Conservation (phyloP, 768 basidiomycete species). For the Lentinula detonsa region DNA sequence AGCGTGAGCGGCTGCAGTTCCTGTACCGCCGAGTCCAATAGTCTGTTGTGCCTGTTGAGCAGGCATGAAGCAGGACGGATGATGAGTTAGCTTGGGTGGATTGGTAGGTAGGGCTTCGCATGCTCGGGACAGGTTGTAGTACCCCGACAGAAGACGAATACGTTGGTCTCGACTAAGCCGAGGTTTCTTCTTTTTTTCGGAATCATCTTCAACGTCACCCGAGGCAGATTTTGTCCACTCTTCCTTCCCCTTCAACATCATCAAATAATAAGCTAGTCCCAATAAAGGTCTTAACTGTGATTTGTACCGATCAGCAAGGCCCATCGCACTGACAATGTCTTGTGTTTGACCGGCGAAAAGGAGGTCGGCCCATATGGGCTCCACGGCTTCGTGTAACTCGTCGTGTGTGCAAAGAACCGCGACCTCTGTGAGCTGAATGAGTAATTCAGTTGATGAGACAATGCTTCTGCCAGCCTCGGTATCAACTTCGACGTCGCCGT, state of each 20-base stretch:
- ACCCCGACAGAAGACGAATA: constrained; percentile 46
- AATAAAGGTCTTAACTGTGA: constrained; percentile 34
- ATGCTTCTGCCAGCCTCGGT: neutral
- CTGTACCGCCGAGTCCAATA: neutral
- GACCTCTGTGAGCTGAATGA: constrained; percentile 45
- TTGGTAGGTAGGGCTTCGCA: constrained; percentile 36
- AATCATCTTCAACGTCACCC: neutral
- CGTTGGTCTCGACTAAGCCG: constrained; percentile 41
- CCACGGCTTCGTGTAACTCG: constrained; percentile 34
- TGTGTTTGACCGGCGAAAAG: constrained; percentile 31
- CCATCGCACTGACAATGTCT: constrained; percentile 38
- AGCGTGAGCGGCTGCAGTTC: neutral
- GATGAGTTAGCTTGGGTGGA: constrained; percentile 38
- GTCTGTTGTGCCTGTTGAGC: constrained; percentile 14
- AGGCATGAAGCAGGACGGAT: constrained; percentile 31
- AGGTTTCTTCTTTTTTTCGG: constrained; percentile 14
- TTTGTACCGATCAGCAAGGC: constrained; percentile 37
- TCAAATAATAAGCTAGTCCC: constrained; percentile 45
- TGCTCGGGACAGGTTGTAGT: constrained; percentile 39
- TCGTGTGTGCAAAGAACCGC: constrained; percentile 44
- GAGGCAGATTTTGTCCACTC: constrained; percentile 30
- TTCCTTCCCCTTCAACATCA: constrained; percentile 45
- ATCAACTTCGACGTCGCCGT: neutral
- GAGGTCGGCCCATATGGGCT: constrained; percentile 40
- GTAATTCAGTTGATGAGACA: constrained; percentile 14